These are phyloP conservation scores for Nicotiana tomentosiformis DNA, from an alignment of 257 asterid species.

Conservation along the genomic window DNA sequence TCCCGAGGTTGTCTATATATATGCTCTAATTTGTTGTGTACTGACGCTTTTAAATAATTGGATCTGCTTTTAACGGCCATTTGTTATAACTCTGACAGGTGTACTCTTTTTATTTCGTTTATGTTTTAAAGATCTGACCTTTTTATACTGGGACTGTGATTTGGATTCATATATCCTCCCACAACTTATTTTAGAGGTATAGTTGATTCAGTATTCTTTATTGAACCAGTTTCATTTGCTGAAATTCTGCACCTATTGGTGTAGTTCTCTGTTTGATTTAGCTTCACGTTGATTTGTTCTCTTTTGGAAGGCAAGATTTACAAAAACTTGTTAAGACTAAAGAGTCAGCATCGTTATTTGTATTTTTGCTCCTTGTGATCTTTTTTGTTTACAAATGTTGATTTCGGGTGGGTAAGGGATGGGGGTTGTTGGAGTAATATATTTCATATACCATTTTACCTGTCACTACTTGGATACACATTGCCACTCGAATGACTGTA, in stretches of 20 bases:
- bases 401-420: neutral
- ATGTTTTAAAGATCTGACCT: neutral
- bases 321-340: neutral
- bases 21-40: constrained; percentile 28
- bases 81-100: neutral
- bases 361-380: neutral
- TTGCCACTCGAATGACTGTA: neutral
- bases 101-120: constrained; percentile 1
- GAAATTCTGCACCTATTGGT: neutral
- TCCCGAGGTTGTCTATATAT: constrained; percentile 28
- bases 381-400: neutral
- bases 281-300: neutral
- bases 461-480: neutral
- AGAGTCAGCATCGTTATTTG: neutral
- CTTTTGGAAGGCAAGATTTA: neutral
- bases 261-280: neutral
- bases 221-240: neutral
- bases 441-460: neutral
- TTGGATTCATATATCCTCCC: neutral
- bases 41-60: constrained; percentile 5
- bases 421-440: neutral
- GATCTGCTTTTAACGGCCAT: neutral
- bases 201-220: neutral
- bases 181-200: neutral
- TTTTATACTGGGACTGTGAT: neutral